Percentiles rank a stretch among this genome's conserved stretches.
These are phyloP conservation scores for Entophlyctis helioformis DNA, from an alignment of 192 early-diverging fungal genomes.

Conservation along the genomic window DNA sequence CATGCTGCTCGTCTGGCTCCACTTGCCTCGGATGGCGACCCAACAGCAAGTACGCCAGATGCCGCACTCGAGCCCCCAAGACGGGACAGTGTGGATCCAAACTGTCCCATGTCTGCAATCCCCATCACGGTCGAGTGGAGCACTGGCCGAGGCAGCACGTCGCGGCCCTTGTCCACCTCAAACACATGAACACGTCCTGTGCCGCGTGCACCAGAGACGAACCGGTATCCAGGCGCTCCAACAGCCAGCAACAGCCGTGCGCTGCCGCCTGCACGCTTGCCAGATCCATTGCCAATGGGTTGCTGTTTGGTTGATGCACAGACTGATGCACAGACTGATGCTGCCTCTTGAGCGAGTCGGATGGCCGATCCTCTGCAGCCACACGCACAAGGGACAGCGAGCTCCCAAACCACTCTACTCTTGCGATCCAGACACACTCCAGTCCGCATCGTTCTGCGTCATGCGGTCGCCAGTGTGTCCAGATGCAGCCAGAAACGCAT, in stretches of 20 bases:
- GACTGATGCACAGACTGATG: slow-evolving; percentile 8
- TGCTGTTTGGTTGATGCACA: slow-evolving; percentile 22
- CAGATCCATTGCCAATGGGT: slow-evolving; percentile 34
- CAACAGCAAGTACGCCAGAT: too few species aligned
- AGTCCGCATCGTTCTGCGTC: slow-evolving; percentile 19
- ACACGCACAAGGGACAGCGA: slow-evolving; percentile 13
- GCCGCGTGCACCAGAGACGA: neutral
- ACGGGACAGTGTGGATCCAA: too few species aligned
- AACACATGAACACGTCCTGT: slow-evolving; percentile 1
- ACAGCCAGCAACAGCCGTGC: slow-evolving; percentile 21
- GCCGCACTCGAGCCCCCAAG: too few species aligned
- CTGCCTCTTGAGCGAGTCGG: slow-evolving; percentile 3
- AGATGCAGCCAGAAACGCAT: slow-evolving; percentile 20
- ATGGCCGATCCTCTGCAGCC: slow-evolving; percentile 4
- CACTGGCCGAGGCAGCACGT: too few species aligned
- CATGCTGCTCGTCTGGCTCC: too few species aligned
- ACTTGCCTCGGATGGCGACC: too few species aligned
- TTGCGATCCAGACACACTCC: slow-evolving; percentile 18
- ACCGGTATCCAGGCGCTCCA: slow-evolving; percentile 38
- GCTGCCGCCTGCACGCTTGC: slow-evolving; percentile 5
- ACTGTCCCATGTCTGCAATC: too few species aligned
- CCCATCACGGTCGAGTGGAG: too few species aligned
- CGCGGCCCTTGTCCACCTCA: neutral
- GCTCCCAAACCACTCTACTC: slow-evolving; percentile 42
- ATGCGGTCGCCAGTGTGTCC: neutral